Percentiles rank a stretch among this genome's conserved stretches.
Evolutionary conservation across 2,329 filamentous ascomycete genomes (phyloP).

Genomic region (Penicillium freii): DNA sequence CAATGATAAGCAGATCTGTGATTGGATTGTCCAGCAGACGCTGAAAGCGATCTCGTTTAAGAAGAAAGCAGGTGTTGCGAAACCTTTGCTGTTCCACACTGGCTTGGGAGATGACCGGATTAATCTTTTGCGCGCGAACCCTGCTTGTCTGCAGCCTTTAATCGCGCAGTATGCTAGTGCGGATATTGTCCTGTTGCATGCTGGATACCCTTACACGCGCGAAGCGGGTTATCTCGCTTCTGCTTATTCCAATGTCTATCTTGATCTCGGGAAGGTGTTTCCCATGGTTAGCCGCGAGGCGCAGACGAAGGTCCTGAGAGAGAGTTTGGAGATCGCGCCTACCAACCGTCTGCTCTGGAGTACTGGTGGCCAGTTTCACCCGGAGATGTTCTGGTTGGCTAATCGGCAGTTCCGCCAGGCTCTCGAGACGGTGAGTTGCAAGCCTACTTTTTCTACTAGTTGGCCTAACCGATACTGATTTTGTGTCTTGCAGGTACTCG

Average conservation of each 20-base stretch:
- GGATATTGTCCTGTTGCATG: conserved; percentile 75
- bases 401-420: conserved; percentile 70
- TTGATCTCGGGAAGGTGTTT: conserved; percentile 81
- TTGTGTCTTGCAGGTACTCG: conserved; percentile 53
- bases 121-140: conserved; percentile 66
- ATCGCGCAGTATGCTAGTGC: conserved; percentile 68
- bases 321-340: conserved; percentile 73
- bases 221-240: conserved; percentile 76
- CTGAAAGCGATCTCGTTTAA: conserved; percentile 55
- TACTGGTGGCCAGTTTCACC: conserved; percentile 75
- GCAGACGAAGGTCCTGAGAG: conserved; percentile 66
- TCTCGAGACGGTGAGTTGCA: conserved; percentile 58
- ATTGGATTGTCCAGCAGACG: conserved; percentile 64
- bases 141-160: conserved; percentile 70
- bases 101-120: conserved; percentile 80
- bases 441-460: background rate
- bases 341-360: conserved; percentile 76
- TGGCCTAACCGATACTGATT: background rate
- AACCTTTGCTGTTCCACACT: conserved; percentile 81
- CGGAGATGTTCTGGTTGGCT: conserved; percentile 73
- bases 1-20: conserved; percentile 64
- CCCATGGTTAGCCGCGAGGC: conserved; percentile 74
- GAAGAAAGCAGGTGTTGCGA: conserved; percentile 49
- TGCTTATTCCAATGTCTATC: conserved; percentile 75
- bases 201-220: conserved; percentile 75